These are phyloP conservation scores for Wickerhamiella allomyrinae DNA, from an alignment of 805 yeast species.

Conservation along the genomic window DNA sequence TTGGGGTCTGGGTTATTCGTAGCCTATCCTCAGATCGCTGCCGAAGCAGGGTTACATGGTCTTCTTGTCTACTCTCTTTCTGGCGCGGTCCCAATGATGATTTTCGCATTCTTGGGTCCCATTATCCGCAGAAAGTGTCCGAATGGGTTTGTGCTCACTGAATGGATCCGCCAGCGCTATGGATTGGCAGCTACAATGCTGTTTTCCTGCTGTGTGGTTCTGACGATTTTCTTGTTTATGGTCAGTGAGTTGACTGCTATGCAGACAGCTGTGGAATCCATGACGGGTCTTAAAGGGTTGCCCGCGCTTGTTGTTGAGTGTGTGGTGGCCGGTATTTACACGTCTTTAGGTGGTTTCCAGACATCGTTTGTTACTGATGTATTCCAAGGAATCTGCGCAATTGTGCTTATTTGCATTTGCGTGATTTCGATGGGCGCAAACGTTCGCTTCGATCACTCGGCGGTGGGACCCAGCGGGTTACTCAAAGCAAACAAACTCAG, in stretches of 20 bases:
- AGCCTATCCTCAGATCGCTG: constrained; percentile 78
- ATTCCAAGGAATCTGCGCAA: constrained; percentile 60
- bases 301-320: constrained; percentile 77
- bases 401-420: constrained; percentile 52
- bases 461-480: constrained; percentile 50
- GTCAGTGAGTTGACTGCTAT: constrained; percentile 76
- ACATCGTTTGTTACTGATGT: constrained; percentile 82
- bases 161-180: constrained; percentile 80
- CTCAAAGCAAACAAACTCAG: constrained; percentile 58
- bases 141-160: constrained; percentile 79
- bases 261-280: constrained; percentile 56
- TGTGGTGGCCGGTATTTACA: constrained; percentile 74
- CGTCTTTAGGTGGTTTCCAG: constrained; percentile 77
- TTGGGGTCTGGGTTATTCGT: constrained; percentile 82
- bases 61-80: constrained; percentile 62
- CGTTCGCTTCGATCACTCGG: constrained; percentile 43
- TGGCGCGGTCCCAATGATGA: constrained; percentile 74
- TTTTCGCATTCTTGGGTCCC: constrained; percentile 79
- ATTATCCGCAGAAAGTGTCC: constrained; percentile 66
- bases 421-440: constrained; percentile 67
- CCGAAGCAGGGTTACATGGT: constrained; percentile 76
- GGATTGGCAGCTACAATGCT: constrained; percentile 63
- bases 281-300: constrained; percentile 66
- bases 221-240: constrained; percentile 77
- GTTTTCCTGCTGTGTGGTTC: constrained; percentile 63